Conservation (phyloP, 306 rosid species). For the Cicer chorassanicum region DNA sequence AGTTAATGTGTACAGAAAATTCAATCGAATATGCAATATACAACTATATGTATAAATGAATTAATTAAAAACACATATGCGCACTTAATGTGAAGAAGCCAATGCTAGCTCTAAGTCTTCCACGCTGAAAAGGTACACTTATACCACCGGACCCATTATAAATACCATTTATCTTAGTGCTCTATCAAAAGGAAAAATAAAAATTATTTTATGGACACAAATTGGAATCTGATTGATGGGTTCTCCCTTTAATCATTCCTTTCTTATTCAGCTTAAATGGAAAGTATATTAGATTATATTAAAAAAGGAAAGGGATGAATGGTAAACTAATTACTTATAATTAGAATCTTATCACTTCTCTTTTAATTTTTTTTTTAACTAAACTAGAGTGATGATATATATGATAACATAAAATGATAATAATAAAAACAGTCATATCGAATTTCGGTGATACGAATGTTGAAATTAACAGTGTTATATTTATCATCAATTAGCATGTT, state of each 20-base stretch:
- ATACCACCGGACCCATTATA: constrained; percentile 61
- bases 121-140: constrained; percentile 55
- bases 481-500: constrained; percentile 47
- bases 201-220: constrained; percentile 58
- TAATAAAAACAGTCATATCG: constrained; percentile 59
- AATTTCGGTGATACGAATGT: constrained; percentile 73
- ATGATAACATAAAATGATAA: constrained; percentile 44
- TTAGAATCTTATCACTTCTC: constrained; percentile 43
- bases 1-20: too few relatives aligned
- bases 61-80: constrained; percentile 50
- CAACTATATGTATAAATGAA: too few relatives aligned
- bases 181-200: constrained; percentile 56
- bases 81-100: constrained; percentile 55
- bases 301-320: constrained; percentile 29
- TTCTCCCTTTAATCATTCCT: constrained; percentile 72
- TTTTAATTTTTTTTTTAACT: constrained; percentile 35
- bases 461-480: constrained; percentile 57
- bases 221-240: constrained; percentile 86
- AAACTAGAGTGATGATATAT: constrained; percentile 41
- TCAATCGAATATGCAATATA: too few relatives aligned
- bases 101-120: constrained; percentile 46
- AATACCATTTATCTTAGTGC: constrained; percentile 65
- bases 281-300: constrained; percentile 24
- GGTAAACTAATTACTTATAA: constrained; percentile 30
- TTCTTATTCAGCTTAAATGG: constrained; percentile 45